Evolutionary conservation across 2,329 filamentous ascomycete genomes (phyloP).

Genomic region (Scorias spongiosa): DNA sequence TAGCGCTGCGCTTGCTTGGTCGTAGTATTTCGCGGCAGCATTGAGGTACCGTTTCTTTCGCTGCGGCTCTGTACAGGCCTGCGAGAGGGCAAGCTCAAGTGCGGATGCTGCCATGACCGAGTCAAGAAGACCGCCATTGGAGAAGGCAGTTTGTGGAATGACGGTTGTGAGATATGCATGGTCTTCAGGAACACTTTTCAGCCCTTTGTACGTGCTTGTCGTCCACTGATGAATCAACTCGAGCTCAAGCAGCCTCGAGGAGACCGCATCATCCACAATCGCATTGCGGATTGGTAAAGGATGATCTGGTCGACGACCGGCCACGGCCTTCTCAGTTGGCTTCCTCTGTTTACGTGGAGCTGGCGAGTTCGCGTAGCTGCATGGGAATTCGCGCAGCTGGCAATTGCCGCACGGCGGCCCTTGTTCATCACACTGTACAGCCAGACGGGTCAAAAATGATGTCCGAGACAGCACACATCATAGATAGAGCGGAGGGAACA

Average conservation of each 20-base stretch:
- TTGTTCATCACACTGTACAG: background rate
- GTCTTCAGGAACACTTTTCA: background rate
- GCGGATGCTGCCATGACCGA: slow-evolving; percentile 1
- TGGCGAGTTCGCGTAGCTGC: background rate
- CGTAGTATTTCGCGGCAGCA: background rate
- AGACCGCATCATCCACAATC: background rate
- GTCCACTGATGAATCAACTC: slow-evolving; percentile 2
- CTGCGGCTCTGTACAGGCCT: background rate
- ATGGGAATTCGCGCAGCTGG: background rate
- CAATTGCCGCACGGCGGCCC: background rate
- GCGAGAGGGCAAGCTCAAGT: background rate
- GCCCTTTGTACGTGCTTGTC: background rate
- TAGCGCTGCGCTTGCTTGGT: background rate
- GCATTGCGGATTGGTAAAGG: background rate
- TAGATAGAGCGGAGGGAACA: too few species aligned
- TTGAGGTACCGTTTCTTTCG: background rate
- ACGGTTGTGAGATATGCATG: background rate
- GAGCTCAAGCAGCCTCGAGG: slow-evolving; percentile 3
- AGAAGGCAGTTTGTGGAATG: background rate
- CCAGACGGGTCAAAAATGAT: background rate
- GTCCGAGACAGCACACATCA: too few species aligned
- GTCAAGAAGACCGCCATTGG: slow-evolving; percentile 1
- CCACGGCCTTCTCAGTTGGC: background rate
- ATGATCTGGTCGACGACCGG: background rate
- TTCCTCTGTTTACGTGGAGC: background rate